A percentile compares a stretch with the other conserved stretches of the same genome.
These are phyloP conservation scores for Benincasa hispida DNA, from an alignment of 306 rosid genomes.

Conservation along the genomic window DNA sequence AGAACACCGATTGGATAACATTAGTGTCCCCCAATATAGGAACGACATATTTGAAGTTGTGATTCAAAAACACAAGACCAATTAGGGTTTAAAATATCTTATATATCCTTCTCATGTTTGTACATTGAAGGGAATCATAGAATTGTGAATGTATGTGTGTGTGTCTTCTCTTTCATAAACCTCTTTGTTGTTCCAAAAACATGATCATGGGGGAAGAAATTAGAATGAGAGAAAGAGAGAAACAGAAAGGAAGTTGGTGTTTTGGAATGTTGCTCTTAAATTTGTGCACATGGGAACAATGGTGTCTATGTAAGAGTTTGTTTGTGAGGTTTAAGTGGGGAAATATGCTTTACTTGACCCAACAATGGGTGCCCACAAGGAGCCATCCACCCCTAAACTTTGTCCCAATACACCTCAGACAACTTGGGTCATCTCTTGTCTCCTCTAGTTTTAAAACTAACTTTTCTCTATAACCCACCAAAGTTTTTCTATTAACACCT, in stretches of 20 bases:
- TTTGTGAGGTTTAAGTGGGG: constrained; percentile 72
- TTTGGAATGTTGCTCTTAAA: constrained; percentile 95
- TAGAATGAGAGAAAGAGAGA: constrained; percentile 5
- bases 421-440: constrained; percentile 54
- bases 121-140: not conserved
- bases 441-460: not conserved
- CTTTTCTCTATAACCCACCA: not conserved
- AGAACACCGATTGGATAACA: not conserved
- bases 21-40: not conserved
- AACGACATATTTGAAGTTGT: not conserved
- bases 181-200: constrained; percentile 29
- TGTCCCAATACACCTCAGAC: constrained; percentile 79
- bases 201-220: constrained; percentile 20
- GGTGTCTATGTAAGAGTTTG: constrained; percentile 62
- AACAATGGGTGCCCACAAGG: constrained; percentile 66
- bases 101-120: not conserved
- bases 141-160: not conserved
- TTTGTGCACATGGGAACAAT: constrained; percentile 98
- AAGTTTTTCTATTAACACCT: not conserved
- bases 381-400: constrained; percentile 48
- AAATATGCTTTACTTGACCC: constrained; percentile 76
- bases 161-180: not conserved
- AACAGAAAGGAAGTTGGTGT: constrained; percentile 68
- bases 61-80: not conserved
- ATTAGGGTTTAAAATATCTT: not conserved